Evolutionary conservation across 345 rosid genomes (phyloP), one percentile per base, ranked within the genome.

Genomic region (Bruguiera parviflora): DNA sequence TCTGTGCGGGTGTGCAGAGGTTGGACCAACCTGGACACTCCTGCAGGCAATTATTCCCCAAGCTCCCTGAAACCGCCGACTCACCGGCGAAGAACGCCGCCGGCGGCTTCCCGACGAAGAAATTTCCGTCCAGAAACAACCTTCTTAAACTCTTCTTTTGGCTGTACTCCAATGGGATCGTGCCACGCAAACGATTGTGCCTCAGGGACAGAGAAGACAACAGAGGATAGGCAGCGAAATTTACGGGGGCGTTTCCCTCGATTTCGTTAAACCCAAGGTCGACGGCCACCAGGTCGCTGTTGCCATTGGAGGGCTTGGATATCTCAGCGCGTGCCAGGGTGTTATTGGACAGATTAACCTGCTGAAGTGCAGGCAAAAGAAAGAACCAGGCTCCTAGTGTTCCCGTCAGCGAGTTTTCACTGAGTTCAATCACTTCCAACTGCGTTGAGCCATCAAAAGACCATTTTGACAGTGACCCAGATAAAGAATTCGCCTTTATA

Each of bases 1-100:
- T 94, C 79, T 94, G 98, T 29, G 91, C 83, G 25, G 95, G 92
- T 46, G 71, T 70, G 65, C 98, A 94, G 68, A 94, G 85, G 86
- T 79, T 84, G 27, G 88, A 85, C 51, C 86, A 79, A n/a, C 80
- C 84, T 53, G 98, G 96, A 76, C 98, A 94, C 56, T 66, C 86
- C 72, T 71, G 75, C 52, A 91, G 85, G 72, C 98, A 94, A 77
- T 94, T 94, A 85, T 91, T 82, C 70, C 94, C 98, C 69, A 94
- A 71, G 77, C 97, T 94, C 22, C 98, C 96, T 69, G 82, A 69
- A 16, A 93, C 86, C 53, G 75, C 61, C 19, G 53, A 39, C 16
- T 73, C 80, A 0, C 69, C 33, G 33, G 70, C 37, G 66, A 94
- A 77, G 25, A 88, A 80, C 6, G 75, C 84, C 20, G 80, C 68